Evolutionary conservation across 192 early-diverging fungal species (phyloP).

Genomic region (Entomortierella beljakovae): DNA sequence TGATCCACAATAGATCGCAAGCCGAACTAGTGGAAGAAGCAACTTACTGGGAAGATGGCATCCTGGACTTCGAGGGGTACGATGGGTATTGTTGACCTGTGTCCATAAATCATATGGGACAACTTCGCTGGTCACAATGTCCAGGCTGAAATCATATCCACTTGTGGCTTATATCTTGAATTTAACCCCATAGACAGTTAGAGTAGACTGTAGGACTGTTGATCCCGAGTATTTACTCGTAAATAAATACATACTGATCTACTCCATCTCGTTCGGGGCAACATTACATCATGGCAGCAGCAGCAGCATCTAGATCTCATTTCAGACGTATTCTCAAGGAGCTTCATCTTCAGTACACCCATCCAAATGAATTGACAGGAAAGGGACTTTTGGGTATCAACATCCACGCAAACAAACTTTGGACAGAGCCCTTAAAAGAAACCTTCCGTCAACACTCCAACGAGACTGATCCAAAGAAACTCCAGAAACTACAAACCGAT

Average conservation of each 20-base stretch:
- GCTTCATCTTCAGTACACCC: conserved; percentile 46
- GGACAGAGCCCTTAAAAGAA: conserved; percentile 47
- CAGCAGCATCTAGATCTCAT: conserved; percentile 33
- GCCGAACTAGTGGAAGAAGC: no score
- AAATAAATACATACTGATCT: background rate
- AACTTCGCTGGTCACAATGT: no score
- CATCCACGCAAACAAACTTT: conserved; percentile 43
- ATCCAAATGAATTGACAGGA: conserved; percentile 39
- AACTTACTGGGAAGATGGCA: no score
- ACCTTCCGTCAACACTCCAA: conserved; percentile 35
- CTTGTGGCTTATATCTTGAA: no score
- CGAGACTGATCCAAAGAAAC: conserved; percentile 34
- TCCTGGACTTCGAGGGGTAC: no score
- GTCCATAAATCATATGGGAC: no score
- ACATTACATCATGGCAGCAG: conserved; percentile 10
- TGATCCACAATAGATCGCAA: no score
- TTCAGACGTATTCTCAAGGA: conserved; percentile 49
- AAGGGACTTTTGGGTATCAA: conserved; percentile 46
- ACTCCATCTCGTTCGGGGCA: background rate
- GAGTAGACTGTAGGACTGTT: no score
- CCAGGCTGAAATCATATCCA: no score
- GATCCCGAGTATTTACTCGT: no score
- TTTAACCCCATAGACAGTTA: no score
- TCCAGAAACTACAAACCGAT: conserved; percentile 35
- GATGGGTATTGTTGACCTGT: no score